These are phyloP conservation scores for Rasamsonia emersonii DNA, from an alignment of 2,329 filamentous ascomycete species.

Conservation along the genomic window DNA sequence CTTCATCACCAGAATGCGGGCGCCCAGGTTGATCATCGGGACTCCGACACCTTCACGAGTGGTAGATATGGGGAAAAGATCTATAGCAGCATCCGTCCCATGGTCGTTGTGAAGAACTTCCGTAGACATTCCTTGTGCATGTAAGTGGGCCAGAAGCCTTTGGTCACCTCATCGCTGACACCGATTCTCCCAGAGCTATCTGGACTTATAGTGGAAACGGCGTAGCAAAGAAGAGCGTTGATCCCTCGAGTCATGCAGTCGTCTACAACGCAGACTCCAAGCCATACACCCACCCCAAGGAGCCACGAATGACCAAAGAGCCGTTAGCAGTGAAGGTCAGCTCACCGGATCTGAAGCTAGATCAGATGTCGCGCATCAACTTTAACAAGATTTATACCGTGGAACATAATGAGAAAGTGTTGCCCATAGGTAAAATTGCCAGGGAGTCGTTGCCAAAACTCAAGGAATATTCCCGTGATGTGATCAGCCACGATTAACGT, in stretches of 20 bases:
- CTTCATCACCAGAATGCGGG: constrained; percentile 24
- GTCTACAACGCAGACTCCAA: constrained; percentile 22
- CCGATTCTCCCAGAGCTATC: constrained; percentile 24
- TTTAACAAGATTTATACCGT: constrained; percentile 35
- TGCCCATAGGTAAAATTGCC: constrained; percentile 28
- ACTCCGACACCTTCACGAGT: constrained; percentile 1
- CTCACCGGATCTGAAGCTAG: constrained; percentile 15
- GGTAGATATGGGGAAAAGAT: constrained; percentile 15
- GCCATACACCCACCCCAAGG: constrained; percentile 12
- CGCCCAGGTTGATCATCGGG: constrained; percentile 8
- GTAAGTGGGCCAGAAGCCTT: constrained; percentile 15
- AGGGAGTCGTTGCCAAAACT: constrained; percentile 18
- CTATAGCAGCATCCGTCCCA: constrained; percentile 23
- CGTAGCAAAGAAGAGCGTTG: constrained; percentile 27
- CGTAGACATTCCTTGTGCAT: constrained; percentile 24
- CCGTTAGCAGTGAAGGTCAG: constrained; percentile 26
- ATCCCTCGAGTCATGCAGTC: constrained; percentile 28
- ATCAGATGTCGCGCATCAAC: constrained; percentile 29
- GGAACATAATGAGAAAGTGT: constrained; percentile 36
- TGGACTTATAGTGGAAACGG: constrained; percentile 32
- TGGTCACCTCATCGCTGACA: background rate
- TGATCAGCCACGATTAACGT: too few species aligned
- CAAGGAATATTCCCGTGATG: constrained; percentile 11
- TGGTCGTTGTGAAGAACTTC: constrained; percentile 22
- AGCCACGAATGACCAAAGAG: constrained; percentile 26